Conservation (phyloP, 2,329 filamentous ascomycete genomes). For the Lasiodiplodia sp. region DNA sequence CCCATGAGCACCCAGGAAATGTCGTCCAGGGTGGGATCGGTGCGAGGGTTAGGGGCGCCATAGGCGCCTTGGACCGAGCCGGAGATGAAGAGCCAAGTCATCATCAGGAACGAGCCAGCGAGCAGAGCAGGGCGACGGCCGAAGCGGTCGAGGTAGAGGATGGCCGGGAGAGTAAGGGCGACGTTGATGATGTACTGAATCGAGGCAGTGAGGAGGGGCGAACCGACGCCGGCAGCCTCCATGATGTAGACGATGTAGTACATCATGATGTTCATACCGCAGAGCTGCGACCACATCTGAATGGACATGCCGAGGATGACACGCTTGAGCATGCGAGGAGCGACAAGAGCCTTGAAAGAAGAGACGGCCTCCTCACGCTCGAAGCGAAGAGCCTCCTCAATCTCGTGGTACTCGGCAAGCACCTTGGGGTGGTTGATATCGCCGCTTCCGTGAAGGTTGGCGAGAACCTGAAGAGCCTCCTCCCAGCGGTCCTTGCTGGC, state of each 20-base stretch:
- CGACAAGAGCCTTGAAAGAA: slow-evolving; percentile 54
- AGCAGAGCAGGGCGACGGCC: slow-evolving; percentile 61
- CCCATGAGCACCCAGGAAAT: slow-evolving; percentile 61
- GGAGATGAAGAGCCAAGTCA: slow-evolving; percentile 40
- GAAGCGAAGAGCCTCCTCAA: slow-evolving; percentile 54
- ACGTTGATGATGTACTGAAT: slow-evolving; percentile 67
- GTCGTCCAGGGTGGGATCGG: slow-evolving; percentile 31
- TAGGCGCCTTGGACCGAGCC: slow-evolving; percentile 36
- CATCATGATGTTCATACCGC: slow-evolving; percentile 66
- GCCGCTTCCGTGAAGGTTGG: slow-evolving; percentile 61
- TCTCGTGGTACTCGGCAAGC: slow-evolving; percentile 64
- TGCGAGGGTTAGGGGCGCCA: slow-evolving; percentile 31
- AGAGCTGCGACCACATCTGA: slow-evolving; percentile 63
- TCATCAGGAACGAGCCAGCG: slow-evolving; percentile 60
- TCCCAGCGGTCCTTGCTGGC: slow-evolving; percentile 68
- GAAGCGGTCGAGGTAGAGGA: slow-evolving; percentile 62
- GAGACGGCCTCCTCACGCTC: slow-evolving; percentile 49
- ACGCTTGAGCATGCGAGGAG: slow-evolving; percentile 57
- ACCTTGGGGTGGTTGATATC: slow-evolving; percentile 61
- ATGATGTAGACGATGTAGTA: slow-evolving; percentile 34
- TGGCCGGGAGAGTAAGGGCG: slow-evolving; percentile 61
- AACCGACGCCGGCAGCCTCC: slow-evolving; percentile 57
- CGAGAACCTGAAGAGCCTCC: slow-evolving; percentile 53
- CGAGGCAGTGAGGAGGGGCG: slow-evolving; percentile 58
- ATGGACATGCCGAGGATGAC: slow-evolving; percentile 60